Evolutionary conservation across 352 stramenopile genomes (phyloP), one percentile per base, ranked within the genome.

Genomic region (Globisporangium recalcitrans): DNA sequence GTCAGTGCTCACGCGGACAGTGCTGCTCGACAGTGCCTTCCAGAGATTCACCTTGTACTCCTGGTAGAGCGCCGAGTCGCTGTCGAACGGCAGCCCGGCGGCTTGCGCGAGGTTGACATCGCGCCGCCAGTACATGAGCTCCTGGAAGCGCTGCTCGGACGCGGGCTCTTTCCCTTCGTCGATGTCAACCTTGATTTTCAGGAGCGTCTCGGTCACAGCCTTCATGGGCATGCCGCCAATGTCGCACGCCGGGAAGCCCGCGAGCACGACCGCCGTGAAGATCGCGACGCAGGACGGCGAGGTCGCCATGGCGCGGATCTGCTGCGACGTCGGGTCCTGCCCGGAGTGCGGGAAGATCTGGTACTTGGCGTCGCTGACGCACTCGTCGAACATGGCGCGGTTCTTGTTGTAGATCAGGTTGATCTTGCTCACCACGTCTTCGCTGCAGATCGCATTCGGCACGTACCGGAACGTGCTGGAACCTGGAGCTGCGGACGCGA

Each of bases 281-380:
- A 89, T 68, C 13, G 76, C 74, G n/a, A 72, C 57, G 56, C 80
- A 89, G 1, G 75, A 73, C 11, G 74, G 59, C 7, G 77, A 79
- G 24, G 72, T 67, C 1, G 66, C 70, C 75, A 89, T 86, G n/a
- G 58, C 64, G 22, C 74, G 62, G 63, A 87, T 74, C 59, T 89
- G 74, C 26, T 55, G n/a, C 51, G 73, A 58, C 5, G 67, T 86
- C 26, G 80, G 74, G n/a, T 77, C 64, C n/a, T 68, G 55, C 6
- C 77, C 80, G 26, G 64, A 62, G 64, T 76, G 85, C 21, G 80
- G 80, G 64, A 85, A 89, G 52, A 89, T 83, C 60, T 84, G 75
- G 67, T 87, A 89, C 46, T 78, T 51, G 10, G 72, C 72, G 24
- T 79, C 75, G 5, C 52, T 52, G 13, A 87, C 76, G 55, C 80